Conservation (phyloP, 768 basidiomycete species). For the Leucogyrophana mollusca region DNA sequence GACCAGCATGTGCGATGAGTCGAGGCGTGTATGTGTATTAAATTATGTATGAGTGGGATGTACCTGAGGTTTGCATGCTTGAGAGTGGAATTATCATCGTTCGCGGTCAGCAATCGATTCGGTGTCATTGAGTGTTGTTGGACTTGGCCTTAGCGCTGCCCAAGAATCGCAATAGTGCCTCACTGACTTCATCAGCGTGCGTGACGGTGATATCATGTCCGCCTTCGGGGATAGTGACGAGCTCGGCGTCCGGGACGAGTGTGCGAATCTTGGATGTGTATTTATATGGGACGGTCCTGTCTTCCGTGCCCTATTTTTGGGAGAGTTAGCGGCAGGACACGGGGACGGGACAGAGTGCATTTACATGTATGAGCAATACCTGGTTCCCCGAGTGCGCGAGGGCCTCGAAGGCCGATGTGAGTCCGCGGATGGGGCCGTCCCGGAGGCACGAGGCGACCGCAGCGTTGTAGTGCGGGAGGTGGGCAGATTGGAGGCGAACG, state of each 20-base stretch:
- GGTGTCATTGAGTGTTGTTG: background rate
- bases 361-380: slow-evolving; percentile 62
- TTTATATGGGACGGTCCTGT: slow-evolving; percentile 31
- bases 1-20: background rate
- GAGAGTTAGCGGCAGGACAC: background rate
- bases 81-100: slow-evolving; percentile 4
- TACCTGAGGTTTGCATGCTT: background rate
- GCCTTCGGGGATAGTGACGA: slow-evolving; percentile 27
- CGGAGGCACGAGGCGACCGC: slow-evolving; percentile 77
- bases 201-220: slow-evolving; percentile 32
- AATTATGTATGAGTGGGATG: background rate
- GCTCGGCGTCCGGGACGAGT: slow-evolving; percentile 26
- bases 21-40: background rate
- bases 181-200: slow-evolving; percentile 29
- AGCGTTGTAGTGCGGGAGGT: slow-evolving; percentile 70
- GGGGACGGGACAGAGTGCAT: background rate
- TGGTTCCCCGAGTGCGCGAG: slow-evolving; percentile 45
- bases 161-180: slow-evolving; percentile 26
- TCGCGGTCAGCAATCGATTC: slow-evolving; percentile 2
- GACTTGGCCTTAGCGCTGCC: background rate
- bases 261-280: slow-evolving; percentile 28
- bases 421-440: slow-evolving; percentile 69
- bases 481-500: slow-evolving; percentile 75
- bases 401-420: slow-evolving; percentile 50
- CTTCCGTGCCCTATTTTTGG: slow-evolving; percentile 27